Percentiles rank a stretch among this genome's conserved stretches.
Evolutionary conservation across 805 yeast species (phyloP).

Genomic region (Wickerhamomyces chambardii): DNA sequence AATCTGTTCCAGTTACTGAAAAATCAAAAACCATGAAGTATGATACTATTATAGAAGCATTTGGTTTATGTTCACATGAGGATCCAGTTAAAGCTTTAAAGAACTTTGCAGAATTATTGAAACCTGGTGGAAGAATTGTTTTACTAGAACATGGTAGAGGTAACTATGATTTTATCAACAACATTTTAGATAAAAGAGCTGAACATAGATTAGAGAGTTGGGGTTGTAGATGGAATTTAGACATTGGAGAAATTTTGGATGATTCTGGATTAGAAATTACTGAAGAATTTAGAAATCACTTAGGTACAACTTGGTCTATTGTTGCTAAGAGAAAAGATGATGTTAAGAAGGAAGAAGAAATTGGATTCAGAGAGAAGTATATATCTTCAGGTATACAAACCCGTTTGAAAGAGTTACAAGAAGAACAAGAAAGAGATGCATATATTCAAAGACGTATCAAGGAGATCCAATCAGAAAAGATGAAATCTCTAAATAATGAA

Average conservation of each 20-base stretch:
- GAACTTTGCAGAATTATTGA: slow-evolving; percentile 63
- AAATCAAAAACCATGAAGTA: slow-evolving; percentile 41
- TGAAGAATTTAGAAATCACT: slow-evolving; percentile 70
- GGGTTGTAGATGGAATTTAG: slow-evolving; percentile 98
- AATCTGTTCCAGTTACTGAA: slow-evolving; percentile 15
- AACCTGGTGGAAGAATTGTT: slow-evolving; percentile 85
- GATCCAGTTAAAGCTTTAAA: slow-evolving; percentile 80
- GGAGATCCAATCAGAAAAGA: slow-evolving; percentile 2
- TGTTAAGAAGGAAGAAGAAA: slow-evolving; percentile 34
- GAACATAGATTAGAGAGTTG: slow-evolving; percentile 77
- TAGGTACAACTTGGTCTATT: slow-evolving; percentile 89
- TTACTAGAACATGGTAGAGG: slow-evolving; percentile 93
- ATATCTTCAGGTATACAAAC: slow-evolving; percentile 27
- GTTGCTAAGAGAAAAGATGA: slow-evolving; percentile 73
- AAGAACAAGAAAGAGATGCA: slow-evolving; percentile 2
- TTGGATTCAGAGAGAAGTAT: slow-evolving; percentile 42
- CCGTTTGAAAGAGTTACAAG: slow-evolving; percentile 10
- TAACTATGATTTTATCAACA: slow-evolving; percentile 66
- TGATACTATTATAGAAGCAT: slow-evolving; percentile 89
- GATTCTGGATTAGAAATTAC: slow-evolving; percentile 79
- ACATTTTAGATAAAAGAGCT: slow-evolving; percentile 74
- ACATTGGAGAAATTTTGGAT: slow-evolving; percentile 80
- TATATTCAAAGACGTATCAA: slow-evolving; percentile 7
- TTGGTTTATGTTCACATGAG: slow-evolving; percentile 93
- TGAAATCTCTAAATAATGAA: no score